These are phyloP conservation scores for Cystobasidium tubakii DNA, from an alignment of 768 basidiomycete species.

Conservation along the genomic window DNA sequence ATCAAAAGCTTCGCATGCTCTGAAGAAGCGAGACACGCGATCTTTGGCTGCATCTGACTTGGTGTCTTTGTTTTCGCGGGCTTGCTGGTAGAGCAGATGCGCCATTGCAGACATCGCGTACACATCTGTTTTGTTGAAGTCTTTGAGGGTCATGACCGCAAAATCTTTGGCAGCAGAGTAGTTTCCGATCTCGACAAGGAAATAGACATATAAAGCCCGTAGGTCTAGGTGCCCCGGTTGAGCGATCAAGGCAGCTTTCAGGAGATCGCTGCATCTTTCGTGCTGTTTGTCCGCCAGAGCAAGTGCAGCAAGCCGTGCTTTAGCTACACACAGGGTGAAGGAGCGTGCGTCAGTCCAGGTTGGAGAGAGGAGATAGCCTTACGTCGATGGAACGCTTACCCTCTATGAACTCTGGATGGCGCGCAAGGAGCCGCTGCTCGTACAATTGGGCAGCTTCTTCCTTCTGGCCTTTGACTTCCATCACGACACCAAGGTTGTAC, in stretches of 20 bases:
- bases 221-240: constrained; percentile 74
- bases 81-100: constrained; percentile 75
- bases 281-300: constrained; percentile 62
- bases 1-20: constrained; percentile 85
- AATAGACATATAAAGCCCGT: constrained; percentile 87
- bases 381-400: constrained; percentile 56
- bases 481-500: constrained; percentile 86
- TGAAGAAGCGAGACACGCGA: constrained; percentile 67
- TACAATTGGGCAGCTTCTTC: constrained; percentile 76
- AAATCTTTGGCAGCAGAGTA: constrained; percentile 75
- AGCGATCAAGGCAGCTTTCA: constrained; percentile 81
- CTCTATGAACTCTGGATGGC: constrained; percentile 93
- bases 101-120: constrained; percentile 87
- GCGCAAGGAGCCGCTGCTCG: constrained; percentile 65
- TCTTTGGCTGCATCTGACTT: constrained; percentile 59
- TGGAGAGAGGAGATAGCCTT: not conserved
- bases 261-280: constrained; percentile 75
- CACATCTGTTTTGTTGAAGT: constrained; percentile 76
- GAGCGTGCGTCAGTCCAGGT: too few relatives aligned
- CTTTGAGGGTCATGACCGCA: constrained; percentile 78
- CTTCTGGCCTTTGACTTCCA: constrained; percentile 74
- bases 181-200: constrained; percentile 69
- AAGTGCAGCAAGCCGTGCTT: constrained; percentile 83
- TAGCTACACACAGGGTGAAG: constrained; percentile 62
- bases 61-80: constrained; percentile 72